phyloP scores from a whole-genome alignment of 2,329 filamentous ascomycete species.

The Phialophora tarda region DNA sequence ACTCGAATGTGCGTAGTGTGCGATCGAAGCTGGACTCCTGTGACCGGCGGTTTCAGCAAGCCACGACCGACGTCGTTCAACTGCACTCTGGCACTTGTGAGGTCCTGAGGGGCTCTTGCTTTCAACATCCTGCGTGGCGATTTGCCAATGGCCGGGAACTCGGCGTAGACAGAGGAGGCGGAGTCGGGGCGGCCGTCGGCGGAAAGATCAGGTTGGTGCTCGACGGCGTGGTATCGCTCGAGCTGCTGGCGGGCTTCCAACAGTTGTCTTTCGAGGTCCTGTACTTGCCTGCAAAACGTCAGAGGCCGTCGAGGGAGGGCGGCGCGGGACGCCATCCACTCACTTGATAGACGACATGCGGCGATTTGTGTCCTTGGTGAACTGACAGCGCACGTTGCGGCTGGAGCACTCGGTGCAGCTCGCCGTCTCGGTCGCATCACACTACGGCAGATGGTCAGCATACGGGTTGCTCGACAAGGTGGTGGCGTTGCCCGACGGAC shows the following conservation, averaged over 20 bases:
- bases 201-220: conserved; percentile 57
- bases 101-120: conserved; percentile 68
- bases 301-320: conserved; percentile 29
- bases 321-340: conserved; percentile 40
- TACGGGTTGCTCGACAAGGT: conserved; percentile 19
- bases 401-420: conserved; percentile 98
- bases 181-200: conserved; percentile 51
- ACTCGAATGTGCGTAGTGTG: conserved; percentile 24
- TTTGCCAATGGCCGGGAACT: conserved; percentile 69
- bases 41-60: conserved; percentile 73
- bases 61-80: conserved; percentile 76
- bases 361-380: conserved; percentile 97
- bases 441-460: conserved; percentile 54
- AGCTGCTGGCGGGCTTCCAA: conserved; percentile 81
- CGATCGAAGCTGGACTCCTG: conserved; percentile 50
- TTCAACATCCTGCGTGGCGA: conserved; percentile 69
- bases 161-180: conserved; percentile 54
- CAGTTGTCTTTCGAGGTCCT: conserved; percentile 93
- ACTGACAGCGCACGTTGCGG: conserved; percentile 95
- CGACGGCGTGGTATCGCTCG: conserved; percentile 69
- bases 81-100: conserved; percentile 73
- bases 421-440: conserved; percentile 93
- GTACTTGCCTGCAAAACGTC: conserved; percentile 69
- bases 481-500: conserved; percentile 43
- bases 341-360: conserved; percentile 98